A percentile compares a stretch with the other conserved stretches of the same genome.
These are phyloP conservation scores for Penicillium sclerotiorum DNA, from an alignment of 2,329 filamentous ascomycete genomes.

Conservation along the genomic window DNA sequence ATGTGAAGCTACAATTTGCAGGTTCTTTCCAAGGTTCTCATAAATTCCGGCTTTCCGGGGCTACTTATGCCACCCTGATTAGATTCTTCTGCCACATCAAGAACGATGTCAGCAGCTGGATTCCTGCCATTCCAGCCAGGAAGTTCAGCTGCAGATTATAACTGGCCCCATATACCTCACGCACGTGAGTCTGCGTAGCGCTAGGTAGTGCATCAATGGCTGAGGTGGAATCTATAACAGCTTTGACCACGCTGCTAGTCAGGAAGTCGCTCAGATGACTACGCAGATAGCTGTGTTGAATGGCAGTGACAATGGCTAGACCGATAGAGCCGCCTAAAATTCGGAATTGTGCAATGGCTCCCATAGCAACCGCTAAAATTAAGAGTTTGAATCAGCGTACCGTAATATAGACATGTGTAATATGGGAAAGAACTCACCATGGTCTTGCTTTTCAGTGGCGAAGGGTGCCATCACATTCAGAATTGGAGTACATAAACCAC, in stretches of 20 bases:
- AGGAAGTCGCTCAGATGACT: background rate
- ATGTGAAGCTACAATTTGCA: too few relatives aligned
- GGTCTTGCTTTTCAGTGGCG: conserved; percentile 1
- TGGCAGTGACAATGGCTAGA: conserved; percentile 14
- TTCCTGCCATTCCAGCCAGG: conserved; percentile 10
- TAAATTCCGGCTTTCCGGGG: background rate
- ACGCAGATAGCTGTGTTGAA: conserved; percentile 3
- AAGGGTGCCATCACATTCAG: conserved; percentile 4
- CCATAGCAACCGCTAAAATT: conserved; percentile 15
- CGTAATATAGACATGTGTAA: background rate
- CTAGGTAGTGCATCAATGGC: background rate
- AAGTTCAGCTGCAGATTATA: conserved; percentile 5
- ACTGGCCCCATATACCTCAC: background rate
- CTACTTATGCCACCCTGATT: background rate
- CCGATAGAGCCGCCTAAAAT: conserved; percentile 16
- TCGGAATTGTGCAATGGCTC: conserved; percentile 15
- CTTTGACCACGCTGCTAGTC: background rate
- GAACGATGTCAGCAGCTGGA: conserved; percentile 8
- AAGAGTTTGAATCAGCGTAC: background rate
- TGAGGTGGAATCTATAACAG: conserved; percentile 1
- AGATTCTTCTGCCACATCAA: conserved; percentile 15
- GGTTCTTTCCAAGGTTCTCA: background rate
- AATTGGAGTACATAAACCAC: conserved; percentile 1
- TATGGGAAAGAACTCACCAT: background rate
- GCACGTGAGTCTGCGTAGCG: background rate